phyloP scores from a whole-genome alignment of 129 eudicot genomes.

The Arctium minus region DNA sequence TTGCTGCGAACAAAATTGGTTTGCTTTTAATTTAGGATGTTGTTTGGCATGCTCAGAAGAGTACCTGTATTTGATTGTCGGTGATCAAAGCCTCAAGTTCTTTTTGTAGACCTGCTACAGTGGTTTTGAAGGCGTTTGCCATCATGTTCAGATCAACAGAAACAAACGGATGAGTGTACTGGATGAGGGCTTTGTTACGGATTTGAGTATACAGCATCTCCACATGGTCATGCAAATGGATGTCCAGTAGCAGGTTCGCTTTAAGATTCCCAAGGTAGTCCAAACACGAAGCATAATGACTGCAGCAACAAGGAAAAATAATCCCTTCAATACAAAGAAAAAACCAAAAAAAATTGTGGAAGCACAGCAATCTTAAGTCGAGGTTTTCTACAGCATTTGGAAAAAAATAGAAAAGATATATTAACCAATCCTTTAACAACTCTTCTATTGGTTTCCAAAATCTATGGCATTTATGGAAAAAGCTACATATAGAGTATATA shows the following conservation, averaged over 20 bases:
- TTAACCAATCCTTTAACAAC: neutral
- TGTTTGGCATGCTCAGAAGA: neutral
- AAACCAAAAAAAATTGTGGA: neutral
- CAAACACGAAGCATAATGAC: slow-evolving; percentile 93
- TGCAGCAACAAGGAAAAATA: slow-evolving; percentile 24
- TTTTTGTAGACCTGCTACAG: slow-evolving; percentile 64
- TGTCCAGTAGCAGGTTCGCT: slow-evolving; percentile 80
- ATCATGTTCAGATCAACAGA: slow-evolving; percentile 93
- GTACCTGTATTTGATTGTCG: slow-evolving; percentile 86
- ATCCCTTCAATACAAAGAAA: neutral
- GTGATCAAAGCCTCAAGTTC: slow-evolving; percentile 90
- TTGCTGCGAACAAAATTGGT: neutral
- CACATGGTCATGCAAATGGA: slow-evolving; percentile 94
- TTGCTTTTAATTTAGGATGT: neutral
- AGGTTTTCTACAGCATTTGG: neutral
- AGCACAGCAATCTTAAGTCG: neutral
- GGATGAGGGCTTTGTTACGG: slow-evolving; percentile 93
- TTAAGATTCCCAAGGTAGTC: slow-evolving; percentile 86
- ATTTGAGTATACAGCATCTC: slow-evolving; percentile 80
- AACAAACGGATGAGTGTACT: slow-evolving; percentile 86
- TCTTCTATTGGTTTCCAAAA: neutral
- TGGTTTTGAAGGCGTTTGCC: slow-evolving; percentile 93
- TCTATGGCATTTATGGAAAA: neutral
- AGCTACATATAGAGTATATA: neutral
- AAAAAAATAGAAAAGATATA: neutral